A percentile compares a stretch with the other conserved stretches of the same genome.
Conservation (phyloP, 257 asterid species). For the Henckelia pumila region DNA sequence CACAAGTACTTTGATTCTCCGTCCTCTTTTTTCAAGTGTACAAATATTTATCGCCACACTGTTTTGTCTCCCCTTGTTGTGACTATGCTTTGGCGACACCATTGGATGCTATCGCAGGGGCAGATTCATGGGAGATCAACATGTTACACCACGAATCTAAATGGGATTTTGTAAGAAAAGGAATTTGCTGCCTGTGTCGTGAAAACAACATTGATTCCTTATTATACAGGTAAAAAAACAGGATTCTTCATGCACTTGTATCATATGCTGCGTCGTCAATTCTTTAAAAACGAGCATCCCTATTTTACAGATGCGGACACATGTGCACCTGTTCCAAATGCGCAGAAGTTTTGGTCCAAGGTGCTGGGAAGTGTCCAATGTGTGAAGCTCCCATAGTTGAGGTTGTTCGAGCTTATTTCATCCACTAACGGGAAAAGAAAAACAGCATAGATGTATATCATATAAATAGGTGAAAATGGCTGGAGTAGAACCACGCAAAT, state of each 20-base stretch:
- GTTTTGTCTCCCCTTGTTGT: neutral
- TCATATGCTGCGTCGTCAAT: neutral
- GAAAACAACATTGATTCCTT: constrained; percentile 57
- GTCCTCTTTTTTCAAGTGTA: neutral
- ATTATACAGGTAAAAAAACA: constrained; percentile 74
- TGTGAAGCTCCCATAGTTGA: constrained; percentile 79
- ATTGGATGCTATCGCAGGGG: constrained; percentile 11
- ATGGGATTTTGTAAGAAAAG: constrained; percentile 62
- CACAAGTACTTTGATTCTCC: neutral
- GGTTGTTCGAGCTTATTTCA: constrained; percentile 68
- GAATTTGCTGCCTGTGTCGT: constrained; percentile 68
- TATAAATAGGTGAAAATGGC: constrained; percentile 8
- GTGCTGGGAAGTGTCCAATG: constrained; percentile 76
- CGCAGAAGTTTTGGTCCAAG: constrained; percentile 56
- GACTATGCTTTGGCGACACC: constrained; percentile 9
- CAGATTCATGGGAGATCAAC: constrained; percentile 33
- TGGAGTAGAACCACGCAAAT: constrained; percentile 12
- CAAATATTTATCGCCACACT: neutral
- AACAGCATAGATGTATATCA: neutral
- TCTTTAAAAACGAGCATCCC: neutral
- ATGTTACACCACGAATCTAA: constrained; percentile 36
- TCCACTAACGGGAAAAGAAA: constrained; percentile 33
- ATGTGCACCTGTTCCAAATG: constrained; percentile 86
- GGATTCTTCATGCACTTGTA: neutral
- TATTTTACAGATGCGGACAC: constrained; percentile 79